Evolutionary conservation across 164 flowering plant species (phyloP), one percentile per base, ranked within the genome.

Genomic region (Berberis vulgaris): DNA sequence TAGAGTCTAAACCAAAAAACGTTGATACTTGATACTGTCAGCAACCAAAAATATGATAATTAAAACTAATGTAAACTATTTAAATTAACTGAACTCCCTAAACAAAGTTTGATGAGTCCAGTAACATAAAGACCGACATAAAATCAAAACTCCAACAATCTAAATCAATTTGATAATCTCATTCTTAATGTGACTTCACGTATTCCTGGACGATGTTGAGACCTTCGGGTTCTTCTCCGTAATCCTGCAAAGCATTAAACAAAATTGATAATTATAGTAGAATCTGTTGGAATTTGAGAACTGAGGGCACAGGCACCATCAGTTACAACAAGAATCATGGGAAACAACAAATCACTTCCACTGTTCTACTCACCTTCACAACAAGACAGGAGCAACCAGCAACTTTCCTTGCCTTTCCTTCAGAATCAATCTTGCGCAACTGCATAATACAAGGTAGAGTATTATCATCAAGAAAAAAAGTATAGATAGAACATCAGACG

Each of bases 361-460:
- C 10, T 47, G 0, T 2, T 2, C 1, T 3, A 13, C 39, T 11
- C 75, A 86, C 97, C 92, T 86, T 88, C 46, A 90, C 84, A 54
- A 90, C 95, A 60, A 86, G 80, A 41, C 86, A 82, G 7, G 92
- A 83, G 74, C 87, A 83, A 45, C 90, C 89, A 6, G 86, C 88
- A 38, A 90, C 97, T 68, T 90, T 87, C 75, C 95, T 78, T 1
- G 97, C 94, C 43, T 86, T 87, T 7, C 95, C 95, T 63, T 88
- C 92, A 0, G 97, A 81, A 63, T 87, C 97, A 67, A 87, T 86
- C 80, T 88, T 90, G 79, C 97, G 88, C 68, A 90, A 68, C 95
- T 90, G 83, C 65, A 73, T 56, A 7, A 52, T 6, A 52, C 1
- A 52, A 6, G 54, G n/a, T 52, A 26, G 26, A 26, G 26, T 26